Percentiles rank a stretch among this genome's conserved stretches.
Conservation (phyloP, 1,284 basidiomycete genomes). For the Pseudozyma sp. region DNA sequence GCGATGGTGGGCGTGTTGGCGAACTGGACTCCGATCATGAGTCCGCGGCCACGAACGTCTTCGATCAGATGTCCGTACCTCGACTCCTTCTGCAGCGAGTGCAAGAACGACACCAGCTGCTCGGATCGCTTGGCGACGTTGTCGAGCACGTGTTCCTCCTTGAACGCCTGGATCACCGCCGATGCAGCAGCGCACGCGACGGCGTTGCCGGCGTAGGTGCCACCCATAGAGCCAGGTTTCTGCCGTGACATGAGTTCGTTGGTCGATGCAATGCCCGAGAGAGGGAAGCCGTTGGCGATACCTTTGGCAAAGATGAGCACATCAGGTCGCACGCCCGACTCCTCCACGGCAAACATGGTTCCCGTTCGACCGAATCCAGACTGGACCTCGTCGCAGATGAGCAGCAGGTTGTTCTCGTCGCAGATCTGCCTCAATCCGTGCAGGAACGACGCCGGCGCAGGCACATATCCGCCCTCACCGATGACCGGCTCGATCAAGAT, state of each 20-base stretch:
- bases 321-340: constrained; percentile 82
- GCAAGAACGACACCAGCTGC: constrained; percentile 58
- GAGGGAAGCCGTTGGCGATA: constrained; percentile 91
- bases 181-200: constrained; percentile 62
- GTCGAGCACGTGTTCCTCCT: constrained; percentile 62
- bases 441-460: constrained; percentile 84
- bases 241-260: constrained; percentile 85
- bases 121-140: constrained; percentile 60
- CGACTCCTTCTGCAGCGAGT: constrained; percentile 35
- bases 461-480: constrained; percentile 92
- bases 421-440: constrained; percentile 83
- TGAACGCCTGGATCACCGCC: constrained; percentile 59
- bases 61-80: constrained; percentile 59
- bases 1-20: constrained; percentile 13
- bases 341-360: constrained; percentile 77
- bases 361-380: constrained; percentile 72
- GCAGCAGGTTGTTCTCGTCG: constrained; percentile 85
- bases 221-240: constrained; percentile 81
- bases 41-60: constrained; percentile 61
- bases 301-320: constrained; percentile 93
- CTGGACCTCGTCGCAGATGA: constrained; percentile 98
- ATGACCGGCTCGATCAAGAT: constrained; percentile 92
- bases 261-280: constrained; percentile 84
- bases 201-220: constrained; percentile 66
- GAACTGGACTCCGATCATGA: constrained; percentile 67